Evolutionary conservation across 1,284 basidiomycete genomes (phyloP).

Genomic region (Microbotryum silenes-acaulis): DNA sequence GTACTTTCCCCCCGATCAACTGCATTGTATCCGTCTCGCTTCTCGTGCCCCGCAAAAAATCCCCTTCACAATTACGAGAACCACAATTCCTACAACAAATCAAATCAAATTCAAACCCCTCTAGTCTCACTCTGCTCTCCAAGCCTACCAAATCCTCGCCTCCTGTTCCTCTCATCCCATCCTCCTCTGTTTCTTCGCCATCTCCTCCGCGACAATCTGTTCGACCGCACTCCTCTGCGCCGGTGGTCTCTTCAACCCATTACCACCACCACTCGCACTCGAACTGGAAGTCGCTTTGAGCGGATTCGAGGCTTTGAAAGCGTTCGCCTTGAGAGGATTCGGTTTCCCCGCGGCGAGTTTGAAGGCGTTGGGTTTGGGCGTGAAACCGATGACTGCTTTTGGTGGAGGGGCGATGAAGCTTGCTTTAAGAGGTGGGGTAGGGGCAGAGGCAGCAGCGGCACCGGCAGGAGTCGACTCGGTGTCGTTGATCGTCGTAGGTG

Average conservation of each 20-base stretch:
- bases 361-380: slow-evolving; percentile 50
- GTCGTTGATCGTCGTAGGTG: slow-evolving; percentile 29
- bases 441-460: slow-evolving; percentile 14
- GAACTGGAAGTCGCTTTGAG: slow-evolving; percentile 37
- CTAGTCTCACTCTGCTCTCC: too few species aligned
- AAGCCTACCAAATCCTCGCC: too few species aligned
- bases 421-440: slow-evolving; percentile 10
- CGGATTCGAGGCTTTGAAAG: slow-evolving; percentile 50
- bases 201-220: slow-evolving; percentile 73
- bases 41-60: too few species aligned
- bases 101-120: too few species aligned
- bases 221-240: slow-evolving; percentile 67
- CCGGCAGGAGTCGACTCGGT: slow-evolving; percentile 21
- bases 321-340: slow-evolving; percentile 40
- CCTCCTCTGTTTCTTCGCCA: slow-evolving; percentile 57
- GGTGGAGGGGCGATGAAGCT: slow-evolving; percentile 44
- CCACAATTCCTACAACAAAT: too few species aligned
- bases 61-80: too few species aligned
- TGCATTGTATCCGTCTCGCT: too few species aligned
- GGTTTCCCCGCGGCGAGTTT: slow-evolving; percentile 35
- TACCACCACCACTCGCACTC: slow-evolving; percentile 44
- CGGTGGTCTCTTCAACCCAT: slow-evolving; percentile 44
- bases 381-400: slow-evolving; percentile 55
- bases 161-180: not conserved
- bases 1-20: too few species aligned